Base-by-base conservation (phyloP, 192 early-diverging fungal species). In the Coemansia sp. region DNA sequence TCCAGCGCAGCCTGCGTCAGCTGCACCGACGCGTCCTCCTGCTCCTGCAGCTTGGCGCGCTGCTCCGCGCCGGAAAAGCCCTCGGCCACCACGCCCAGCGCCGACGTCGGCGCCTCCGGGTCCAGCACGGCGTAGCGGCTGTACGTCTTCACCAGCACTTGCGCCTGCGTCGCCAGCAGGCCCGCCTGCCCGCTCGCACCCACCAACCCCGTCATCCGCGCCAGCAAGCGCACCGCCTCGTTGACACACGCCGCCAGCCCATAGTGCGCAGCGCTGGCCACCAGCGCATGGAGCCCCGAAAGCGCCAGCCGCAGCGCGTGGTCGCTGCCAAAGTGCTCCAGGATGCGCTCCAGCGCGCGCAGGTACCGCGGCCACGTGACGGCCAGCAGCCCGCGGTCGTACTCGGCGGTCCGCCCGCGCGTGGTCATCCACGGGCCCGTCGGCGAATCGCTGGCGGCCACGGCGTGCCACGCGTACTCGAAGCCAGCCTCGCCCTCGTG, bases 401-500 rank as follows among this genome's bases (percentile, higher is more conserved):
- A 98, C 25, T 66, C 73, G 23, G 55, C 58, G 60, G 81, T 21
- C 81, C 84, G 48, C 68, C 77, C 61, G 59, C 67, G 70, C 18
- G 59, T 90, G 11, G 85, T 62, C n/a, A 80, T 67, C 60, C 87
- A 84, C 1, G 78, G 72, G 4, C 85, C 86, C 10, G 73, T 56
- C 2, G 38, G 10, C 82, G 84, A 58, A 89, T 80, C 51, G 88
- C 68, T 57, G 88, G 62, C 55, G 3, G 50, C 43, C 3, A 71
- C 56, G 35, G 60, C 93, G 57, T 86, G 91, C 95, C 95, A 99
- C 2, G 91, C 88, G 64, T 94, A 95, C 64, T 94, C 92, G 67
- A 98, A 97, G 27, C 95, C 92, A 8, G 95, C 80, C 9, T 91
- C 91, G 16, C 95, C 95, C 52, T 93, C 95, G 56, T 95, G 94